These are phyloP conservation scores for Pleomassaria siparia DNA, from an alignment of 2,329 filamentous ascomycete genomes.

Conservation along the genomic window DNA sequence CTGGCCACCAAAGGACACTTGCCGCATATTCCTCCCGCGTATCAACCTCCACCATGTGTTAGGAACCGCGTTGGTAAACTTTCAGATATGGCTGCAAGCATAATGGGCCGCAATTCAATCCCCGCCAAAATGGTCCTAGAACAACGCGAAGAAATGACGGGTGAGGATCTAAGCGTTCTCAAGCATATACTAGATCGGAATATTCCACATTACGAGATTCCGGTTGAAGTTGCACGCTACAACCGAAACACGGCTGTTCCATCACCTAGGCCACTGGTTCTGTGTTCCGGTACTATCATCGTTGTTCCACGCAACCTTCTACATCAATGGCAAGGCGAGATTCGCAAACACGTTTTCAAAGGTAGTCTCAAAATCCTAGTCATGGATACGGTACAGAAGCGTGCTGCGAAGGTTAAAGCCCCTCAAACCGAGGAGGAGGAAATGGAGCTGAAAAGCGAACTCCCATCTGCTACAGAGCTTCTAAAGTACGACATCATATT, in stretches of 20 bases:
- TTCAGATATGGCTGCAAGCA: conserved; percentile 73
- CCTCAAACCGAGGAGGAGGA: conserved; percentile 11
- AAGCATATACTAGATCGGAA: conserved; percentile 35
- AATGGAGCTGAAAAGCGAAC: conserved; percentile 43
- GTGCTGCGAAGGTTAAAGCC: conserved; percentile 18
- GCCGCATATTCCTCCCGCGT: conserved; percentile 65
- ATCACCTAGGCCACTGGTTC: conserved; percentile 55
- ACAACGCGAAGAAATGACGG: conserved; percentile 48
- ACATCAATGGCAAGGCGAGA: conserved; percentile 81
- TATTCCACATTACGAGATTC: conserved; percentile 45
- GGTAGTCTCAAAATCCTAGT: conserved; percentile 65
- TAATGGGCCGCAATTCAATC: conserved; percentile 65
- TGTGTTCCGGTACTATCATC: conserved; percentile 72
- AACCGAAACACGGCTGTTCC: conserved; percentile 45
- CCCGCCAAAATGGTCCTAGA: conserved; percentile 72
- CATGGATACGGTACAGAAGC: conserved; percentile 49
- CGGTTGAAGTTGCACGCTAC: conserved; percentile 42
- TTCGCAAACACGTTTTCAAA: conserved; percentile 69
- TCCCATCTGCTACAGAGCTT: conserved; percentile 63
- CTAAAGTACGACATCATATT: conserved; percentile 73
- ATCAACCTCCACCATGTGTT: conserved; percentile 49
- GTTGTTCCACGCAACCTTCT: conserved; percentile 83
- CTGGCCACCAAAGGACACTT: conserved; percentile 72
- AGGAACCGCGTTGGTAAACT: conserved; percentile 62
- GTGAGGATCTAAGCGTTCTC: conserved; percentile 45